A percentile compares a stretch with the other conserved stretches of the same genome.
These are phyloP conservation scores for Aureobasidium leucospermi DNA, from an alignment of 2,329 filamentous ascomycete genomes.

Conservation along the genomic window DNA sequence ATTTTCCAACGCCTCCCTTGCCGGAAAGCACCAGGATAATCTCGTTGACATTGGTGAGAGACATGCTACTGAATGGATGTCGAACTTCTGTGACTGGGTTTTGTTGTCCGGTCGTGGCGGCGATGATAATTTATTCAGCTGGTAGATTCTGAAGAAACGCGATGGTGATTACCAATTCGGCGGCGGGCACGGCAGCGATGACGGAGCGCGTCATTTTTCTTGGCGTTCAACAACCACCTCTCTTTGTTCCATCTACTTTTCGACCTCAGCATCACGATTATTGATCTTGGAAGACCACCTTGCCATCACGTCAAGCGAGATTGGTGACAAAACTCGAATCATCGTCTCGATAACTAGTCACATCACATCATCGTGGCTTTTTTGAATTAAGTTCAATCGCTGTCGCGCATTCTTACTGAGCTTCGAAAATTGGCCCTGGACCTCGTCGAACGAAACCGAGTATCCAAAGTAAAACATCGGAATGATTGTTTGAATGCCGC, in stretches of 20 bases:
- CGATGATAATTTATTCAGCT: not conserved
- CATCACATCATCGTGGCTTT: too few relatives aligned
- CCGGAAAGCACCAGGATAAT: constrained; percentile 83
- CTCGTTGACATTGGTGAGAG: constrained; percentile 64
- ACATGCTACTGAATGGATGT: constrained; percentile 42
- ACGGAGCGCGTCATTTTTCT: not conserved
- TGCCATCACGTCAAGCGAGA: too few relatives aligned
- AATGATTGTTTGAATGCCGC: too few relatives aligned
- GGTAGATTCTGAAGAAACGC: not conserved
- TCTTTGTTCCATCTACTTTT: not conserved
- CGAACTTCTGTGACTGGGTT: too few relatives aligned
- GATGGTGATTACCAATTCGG: constrained; percentile 9
- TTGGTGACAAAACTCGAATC: too few relatives aligned
- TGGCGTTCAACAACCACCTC: not conserved
- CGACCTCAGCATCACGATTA: not conserved
- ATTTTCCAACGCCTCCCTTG: constrained; percentile 97
- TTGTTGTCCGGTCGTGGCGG: too few relatives aligned
- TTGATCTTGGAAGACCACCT: not conserved
- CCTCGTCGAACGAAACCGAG: too few relatives aligned
- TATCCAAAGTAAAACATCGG: too few relatives aligned
- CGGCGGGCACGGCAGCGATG: constrained; percentile 1
- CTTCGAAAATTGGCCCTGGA: too few relatives aligned
- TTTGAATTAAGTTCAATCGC: too few relatives aligned
- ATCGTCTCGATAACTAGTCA: too few relatives aligned
- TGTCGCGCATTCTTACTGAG: too few relatives aligned